A percentile compares a stretch with the other conserved stretches of the same genome.
phyloP scores from a whole-genome alignment of 2,329 filamentous ascomycete genomes.

The Sporothrix pseudoabietina region DNA sequence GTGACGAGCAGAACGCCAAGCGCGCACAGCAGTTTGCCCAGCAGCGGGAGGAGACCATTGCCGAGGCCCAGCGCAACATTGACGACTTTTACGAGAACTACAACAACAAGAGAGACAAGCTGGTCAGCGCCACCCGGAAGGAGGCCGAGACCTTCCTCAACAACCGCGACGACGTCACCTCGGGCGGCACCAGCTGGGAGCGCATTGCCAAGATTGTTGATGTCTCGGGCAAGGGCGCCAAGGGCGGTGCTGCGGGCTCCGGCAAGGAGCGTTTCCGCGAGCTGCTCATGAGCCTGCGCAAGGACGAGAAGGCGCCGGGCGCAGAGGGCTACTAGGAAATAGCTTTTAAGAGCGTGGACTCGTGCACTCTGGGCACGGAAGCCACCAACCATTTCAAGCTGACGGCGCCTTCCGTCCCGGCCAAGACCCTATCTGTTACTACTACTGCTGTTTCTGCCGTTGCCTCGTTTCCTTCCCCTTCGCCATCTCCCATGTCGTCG shows the following conservation, averaged over 20 bases:
- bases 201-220: conserved; percentile 98
- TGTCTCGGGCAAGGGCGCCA: conserved; percentile 86
- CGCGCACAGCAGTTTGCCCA: conserved; percentile 80
- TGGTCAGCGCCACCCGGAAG: conserved; percentile 79
- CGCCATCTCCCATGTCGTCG: not conserved
- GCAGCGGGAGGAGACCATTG: conserved; percentile 82
- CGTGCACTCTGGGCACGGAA: not conserved
- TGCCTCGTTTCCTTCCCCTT: not conserved
- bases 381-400: conserved; percentile 21
- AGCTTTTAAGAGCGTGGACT: conserved; percentile 30
- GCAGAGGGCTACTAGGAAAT: conserved; percentile 61
- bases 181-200: conserved; percentile 97
- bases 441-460: not conserved
- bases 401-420: conserved; percentile 12
- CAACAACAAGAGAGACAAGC: conserved; percentile 97
- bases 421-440: not conserved
- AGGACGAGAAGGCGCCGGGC: conserved; percentile 84
- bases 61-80: conserved; percentile 89
- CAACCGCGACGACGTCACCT: conserved; percentile 86
- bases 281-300: conserved; percentile 80
- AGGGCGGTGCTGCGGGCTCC: conserved; percentile 83
- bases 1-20: conserved; percentile 79
- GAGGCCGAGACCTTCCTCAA: conserved; percentile 92
- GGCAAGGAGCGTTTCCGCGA: conserved; percentile 97
- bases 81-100: conserved; percentile 99